phyloP scores from a whole-genome alignment of 768 basidiomycete genomes.

The Boletus sensibilis region DNA sequence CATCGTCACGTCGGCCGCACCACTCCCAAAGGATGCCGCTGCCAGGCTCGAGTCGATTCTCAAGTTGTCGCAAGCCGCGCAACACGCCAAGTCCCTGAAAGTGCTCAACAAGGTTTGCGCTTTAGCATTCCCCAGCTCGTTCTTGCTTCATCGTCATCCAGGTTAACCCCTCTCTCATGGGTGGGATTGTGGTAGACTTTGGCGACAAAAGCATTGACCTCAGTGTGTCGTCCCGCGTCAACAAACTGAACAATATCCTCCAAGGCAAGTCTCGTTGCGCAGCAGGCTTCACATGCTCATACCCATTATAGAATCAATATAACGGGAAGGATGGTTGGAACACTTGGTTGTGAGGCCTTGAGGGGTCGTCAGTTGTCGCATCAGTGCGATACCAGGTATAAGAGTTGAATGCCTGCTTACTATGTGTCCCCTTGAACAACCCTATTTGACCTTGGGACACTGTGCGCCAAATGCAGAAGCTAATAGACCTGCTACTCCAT shows the following conservation, averaged over 20 bases:
- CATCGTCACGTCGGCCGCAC: slow-evolving; percentile 82
- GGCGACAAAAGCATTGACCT: slow-evolving; percentile 98
- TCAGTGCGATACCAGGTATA: slow-evolving; percentile 5
- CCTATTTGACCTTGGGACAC: background rate
- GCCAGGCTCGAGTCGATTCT: slow-evolving; percentile 79
- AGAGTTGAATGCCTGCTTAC: slow-evolving; percentile 8
- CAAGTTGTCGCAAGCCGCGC: slow-evolving; percentile 82
- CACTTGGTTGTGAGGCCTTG: background rate
- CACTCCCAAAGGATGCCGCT: slow-evolving; percentile 75
- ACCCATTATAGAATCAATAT: slow-evolving; percentile 26
- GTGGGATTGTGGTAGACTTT: slow-evolving; percentile 93
- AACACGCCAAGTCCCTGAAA: slow-evolving; percentile 85
- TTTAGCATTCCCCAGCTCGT: background rate
- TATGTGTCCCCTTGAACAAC: slow-evolving; percentile 2
- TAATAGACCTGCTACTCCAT: background rate
- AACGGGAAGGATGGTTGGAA: background rate
- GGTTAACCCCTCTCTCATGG: slow-evolving; percentile 91
- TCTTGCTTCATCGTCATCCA: slow-evolving; percentile 32
- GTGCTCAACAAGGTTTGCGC: slow-evolving; percentile 81
- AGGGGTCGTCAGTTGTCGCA: background rate
- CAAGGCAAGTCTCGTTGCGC: slow-evolving; percentile 55
- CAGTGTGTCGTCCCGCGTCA: slow-evolving; percentile 90
- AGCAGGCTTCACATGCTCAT: slow-evolving; percentile 13
- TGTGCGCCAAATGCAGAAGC: background rate
- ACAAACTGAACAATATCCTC: slow-evolving; percentile 87